Evolutionary conservation across 139 green algal species (phyloP), one percentile per base, ranked within the genome.

Genomic region (Haematococcus lacustris): DNA sequence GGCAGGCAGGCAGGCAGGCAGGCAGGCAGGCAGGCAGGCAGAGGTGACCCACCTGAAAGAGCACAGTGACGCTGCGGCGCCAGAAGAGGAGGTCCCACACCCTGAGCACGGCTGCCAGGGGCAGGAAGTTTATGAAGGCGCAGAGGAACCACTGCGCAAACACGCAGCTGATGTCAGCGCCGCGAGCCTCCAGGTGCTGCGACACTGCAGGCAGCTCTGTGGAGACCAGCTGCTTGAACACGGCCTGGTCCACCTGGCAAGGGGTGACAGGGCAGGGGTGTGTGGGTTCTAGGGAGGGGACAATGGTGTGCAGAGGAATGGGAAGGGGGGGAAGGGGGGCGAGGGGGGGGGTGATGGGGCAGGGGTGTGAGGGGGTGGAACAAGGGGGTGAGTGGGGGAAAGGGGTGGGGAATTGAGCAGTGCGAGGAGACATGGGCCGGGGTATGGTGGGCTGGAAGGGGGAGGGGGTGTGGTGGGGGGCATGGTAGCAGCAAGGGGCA

Each of bases 91-190:
- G 23, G 77, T 93, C 88, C 88, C 85, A 93, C 32, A 88, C 86
- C 0, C 91, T 82, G 77, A 96, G 78, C 76, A 83, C 88, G 33
- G 75, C 87, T 77, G 97, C 92, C 74, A 91, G 87, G 0, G 93
- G 93, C 63, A 98, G 81, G 47, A 79, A 83, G 76, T 96, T 96
- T 66, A 97, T 85, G 82, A 96, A 98, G 30, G 88, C 61, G 76
- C 85, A 92, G 30, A 97, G 84, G 80, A 97, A 96, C 73, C 73
- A 78, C 74, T 83, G 74, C 21, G 69, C 71, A 61, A 81, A 83
- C 35, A 91, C 82, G 32, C 77, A 85, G 6, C 47, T 43, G 26
- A 90, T 75, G 53, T 93, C 83, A 25, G 89, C 90, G 3, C 82
- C 83, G 57, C 89, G 64, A 3, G 21, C 73, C 43, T 87, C 77